These are phyloP conservation scores for Aspergillus spinulosporus DNA, from an alignment of 2,329 filamentous ascomycete species.

Conservation along the genomic window DNA sequence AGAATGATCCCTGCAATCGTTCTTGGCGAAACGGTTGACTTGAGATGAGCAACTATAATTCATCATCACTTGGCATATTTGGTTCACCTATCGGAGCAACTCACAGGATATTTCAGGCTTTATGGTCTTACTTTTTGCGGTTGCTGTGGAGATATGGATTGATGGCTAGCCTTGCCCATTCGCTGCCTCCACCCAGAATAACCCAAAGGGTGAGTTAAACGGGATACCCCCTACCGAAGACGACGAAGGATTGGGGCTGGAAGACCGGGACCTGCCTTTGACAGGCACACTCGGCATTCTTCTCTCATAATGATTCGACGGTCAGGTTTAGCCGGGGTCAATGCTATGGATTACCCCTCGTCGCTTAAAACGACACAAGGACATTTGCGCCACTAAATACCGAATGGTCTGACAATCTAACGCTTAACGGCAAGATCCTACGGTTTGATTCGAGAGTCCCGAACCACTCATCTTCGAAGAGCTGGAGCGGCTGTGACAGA, in stretches of 20 bases:
- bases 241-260: neutral
- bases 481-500: neutral
- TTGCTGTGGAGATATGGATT: neutral
- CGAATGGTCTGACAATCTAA: constrained; percentile 20
- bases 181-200: neutral
- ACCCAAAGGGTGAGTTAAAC: neutral
- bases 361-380: constrained; percentile 12
- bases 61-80: too few relatives aligned
- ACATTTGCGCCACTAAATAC: constrained; percentile 7
- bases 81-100: too few relatives aligned
- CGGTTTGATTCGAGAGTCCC: neutral
- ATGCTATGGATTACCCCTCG: constrained; percentile 14
- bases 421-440: constrained; percentile 6
- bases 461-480: constrained; percentile 2
- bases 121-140: neutral
- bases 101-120: neutral
- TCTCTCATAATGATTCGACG: constrained; percentile 5
- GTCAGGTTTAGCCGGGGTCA: constrained; percentile 4
- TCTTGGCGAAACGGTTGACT: neutral
- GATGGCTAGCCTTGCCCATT: neutral
- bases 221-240: neutral
- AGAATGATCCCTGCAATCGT: neutral
- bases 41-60: neutral
- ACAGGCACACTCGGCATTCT: neutral
- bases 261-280: neutral